A percentile compares a stretch with the other conserved stretches of the same genome.
Conservation (phyloP, 306 rosid genomes). For the Arachis stenosperma region DNA sequence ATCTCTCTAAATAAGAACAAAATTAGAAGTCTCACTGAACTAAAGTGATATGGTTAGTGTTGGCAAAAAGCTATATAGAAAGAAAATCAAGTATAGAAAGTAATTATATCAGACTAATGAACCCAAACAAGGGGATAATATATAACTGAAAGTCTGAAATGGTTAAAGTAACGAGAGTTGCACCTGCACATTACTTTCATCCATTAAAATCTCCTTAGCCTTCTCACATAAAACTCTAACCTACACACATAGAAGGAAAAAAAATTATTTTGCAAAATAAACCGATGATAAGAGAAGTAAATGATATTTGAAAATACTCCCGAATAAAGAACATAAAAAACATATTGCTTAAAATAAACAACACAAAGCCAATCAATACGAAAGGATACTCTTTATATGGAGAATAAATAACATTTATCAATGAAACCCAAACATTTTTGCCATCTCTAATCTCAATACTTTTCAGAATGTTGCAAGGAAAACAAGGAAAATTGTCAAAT, state of each 20-base stretch:
- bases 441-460: conserved; percentile 19
- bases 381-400: conserved; percentile 15
- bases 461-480: conserved; percentile 3
- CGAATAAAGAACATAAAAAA: background rate
- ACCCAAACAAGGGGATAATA: conserved; percentile 18
- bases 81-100: conserved; percentile 22
- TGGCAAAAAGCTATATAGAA: conserved; percentile 11
- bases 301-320: conserved; percentile 24
- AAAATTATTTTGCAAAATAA: conserved; percentile 29
- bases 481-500: background rate
- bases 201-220: conserved; percentile 94
- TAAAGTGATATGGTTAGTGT: conserved; percentile 10
- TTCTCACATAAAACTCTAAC: conserved; percentile 87
- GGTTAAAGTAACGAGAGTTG: conserved; percentile 13
- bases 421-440: conserved; percentile 19
- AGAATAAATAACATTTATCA: conserved; percentile 18
- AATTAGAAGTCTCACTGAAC: conserved; percentile 15
- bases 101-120: background rate
- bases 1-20: conserved; percentile 16
- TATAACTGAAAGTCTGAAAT: background rate
- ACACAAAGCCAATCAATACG: conserved; percentile 26
- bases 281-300: conserved; percentile 12
- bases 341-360: conserved; percentile 22
- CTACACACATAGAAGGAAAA: conserved; percentile 54
- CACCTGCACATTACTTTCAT: conserved; percentile 99